phyloP scores from a whole-genome alignment of 495 filamentous ascomycete species.

The Apiosordaria backusii region DNA sequence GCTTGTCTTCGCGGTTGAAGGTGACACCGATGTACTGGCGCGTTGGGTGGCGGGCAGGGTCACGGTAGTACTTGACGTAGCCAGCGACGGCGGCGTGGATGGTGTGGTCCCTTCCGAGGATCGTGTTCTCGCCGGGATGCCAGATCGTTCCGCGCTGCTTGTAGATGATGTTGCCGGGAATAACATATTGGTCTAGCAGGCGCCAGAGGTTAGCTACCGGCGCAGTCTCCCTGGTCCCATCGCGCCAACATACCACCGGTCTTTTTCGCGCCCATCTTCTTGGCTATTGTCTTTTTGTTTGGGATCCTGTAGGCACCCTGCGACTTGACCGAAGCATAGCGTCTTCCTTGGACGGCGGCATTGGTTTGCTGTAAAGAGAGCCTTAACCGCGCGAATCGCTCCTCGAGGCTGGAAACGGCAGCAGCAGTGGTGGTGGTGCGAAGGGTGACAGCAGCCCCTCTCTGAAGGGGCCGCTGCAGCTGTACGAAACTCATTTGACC shows the following conservation, averaged over 20 bases:
- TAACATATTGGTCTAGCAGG: conserved; percentile 72
- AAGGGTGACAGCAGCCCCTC: conserved; percentile 27
- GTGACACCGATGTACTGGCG: conserved; percentile 90
- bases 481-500: conserved; percentile 49
- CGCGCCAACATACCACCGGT: conserved; percentile 58
- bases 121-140: conserved; percentile 91
- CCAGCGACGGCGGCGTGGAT: conserved; percentile 82
- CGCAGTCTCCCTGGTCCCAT: background rate
- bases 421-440: conserved; percentile 1
- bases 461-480: conserved; percentile 50
- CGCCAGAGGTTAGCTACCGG: conserved; percentile 2
- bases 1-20: conserved; percentile 66
- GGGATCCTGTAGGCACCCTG: conserved; percentile 82
- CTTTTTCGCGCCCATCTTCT: conserved; percentile 93
- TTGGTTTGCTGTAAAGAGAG: conserved; percentile 11
- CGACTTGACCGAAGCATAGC: conserved; percentile 79
- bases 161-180: conserved; percentile 96
- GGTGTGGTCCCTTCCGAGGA: conserved; percentile 94
- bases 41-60: conserved; percentile 72
- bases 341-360: conserved; percentile 44
- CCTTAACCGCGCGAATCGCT: conserved; percentile 27
- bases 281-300: conserved; percentile 81
- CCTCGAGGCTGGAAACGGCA: conserved; percentile 13
- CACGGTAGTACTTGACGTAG: conserved; percentile 94
- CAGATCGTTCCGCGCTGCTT: conserved; percentile 90